Evolutionary conservation across 2,329 filamentous ascomycete genomes (phyloP), one percentile per base, ranked within the genome.

Genomic region (Corynespora cassiicola): DNA sequence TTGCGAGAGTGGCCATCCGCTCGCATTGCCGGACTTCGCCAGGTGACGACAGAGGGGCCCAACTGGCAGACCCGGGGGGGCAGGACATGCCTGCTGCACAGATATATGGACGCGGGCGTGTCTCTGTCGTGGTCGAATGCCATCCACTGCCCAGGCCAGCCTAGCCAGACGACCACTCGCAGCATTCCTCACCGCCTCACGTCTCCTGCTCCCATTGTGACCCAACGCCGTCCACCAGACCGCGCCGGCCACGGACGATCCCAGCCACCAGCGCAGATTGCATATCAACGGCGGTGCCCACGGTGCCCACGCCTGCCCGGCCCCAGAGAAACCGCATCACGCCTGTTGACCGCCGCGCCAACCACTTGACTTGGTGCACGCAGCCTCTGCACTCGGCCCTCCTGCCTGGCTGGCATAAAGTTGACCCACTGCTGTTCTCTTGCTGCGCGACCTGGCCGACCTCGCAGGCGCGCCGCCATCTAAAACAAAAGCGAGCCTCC

Each of bases 51-150:
- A 31, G 15, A 26, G 31, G 26, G 31, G n/a, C n/a, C n/a, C n/a
- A 36, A 81, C 50, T 74, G 75, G 19, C 78, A n/a, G n/a, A n/a
- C n/a, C n/a, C 84, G 63, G 73, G 82, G 10, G 52, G 84, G 47
- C 74, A 80, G 0, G 61, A 61, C 21, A 74, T 84, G 83, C 59
- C 75, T 83, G 14, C n/a, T n/a, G n/a, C 77, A 82, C 82, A 67
- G 79, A 81, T 24, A 63, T 85, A 82, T 16, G 60, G 85, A 56
- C 70, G 80, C 41, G 57, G 83, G 34, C 79, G 84, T 61, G 57
- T 83, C 52, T 58, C 51, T 57, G 52, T 61, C 61, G 61, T 63
- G 63, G 54, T 53, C 54, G 50, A 48, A 47, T 58, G 50, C 54
- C 51, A 63, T 65, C 58, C 59, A 61, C 53, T 53, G 28, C 48